Base-by-base conservation (phyloP, 768 basidiomycete genomes). In the Phlegmacium glaucopus region DNA sequence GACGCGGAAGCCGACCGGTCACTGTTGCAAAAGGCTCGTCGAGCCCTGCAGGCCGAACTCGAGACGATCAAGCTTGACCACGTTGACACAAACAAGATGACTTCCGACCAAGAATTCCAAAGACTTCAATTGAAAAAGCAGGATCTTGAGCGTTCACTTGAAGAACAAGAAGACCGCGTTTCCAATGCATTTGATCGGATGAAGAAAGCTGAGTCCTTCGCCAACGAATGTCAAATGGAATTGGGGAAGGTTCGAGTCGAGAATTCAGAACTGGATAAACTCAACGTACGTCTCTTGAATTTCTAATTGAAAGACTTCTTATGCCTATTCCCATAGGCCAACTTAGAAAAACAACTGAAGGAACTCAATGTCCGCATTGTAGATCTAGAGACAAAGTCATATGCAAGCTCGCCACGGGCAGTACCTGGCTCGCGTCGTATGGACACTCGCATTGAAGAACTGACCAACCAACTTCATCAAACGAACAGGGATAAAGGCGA, bases 1-100 rank as follows among this genome's bases (percentile, higher is more conserved):
- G 91, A 93, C 49, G 88, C 88, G 4, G 91, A 93, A 61, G 82
- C 87, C 3, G 90, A 92, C 54, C 77, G 90, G 2, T 72, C 80
- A 7, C 73, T 90, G 48, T 71, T 92, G 40, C 88, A 89, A 64
- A 90, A 89, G 61, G 90, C 90, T 15, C 81, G 90, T 13, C 80
- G 87, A 9, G 80, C 86, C 1, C 65, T 93, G 26, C 90, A 92
- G 57, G 80, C 85, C 5, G 87, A 92, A 57, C 70, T 93, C 25
- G 87, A 90, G 59, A 77, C 80, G 5, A 90, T 92, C 66, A 90
- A 85, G 64, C 66, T 87, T 18, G 87, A 90, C 53, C 75, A 80
- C 43, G 77, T 81, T 4, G 89, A 90, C 53, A 76, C 82, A 11
- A 80, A 65, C 58, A 85, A 80, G 65, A 74, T 85, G 63, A 77